phyloP scores from a whole-genome alignment of 371 early-diverging fungal species.

The Choanephora cucurbitarum region DNA sequence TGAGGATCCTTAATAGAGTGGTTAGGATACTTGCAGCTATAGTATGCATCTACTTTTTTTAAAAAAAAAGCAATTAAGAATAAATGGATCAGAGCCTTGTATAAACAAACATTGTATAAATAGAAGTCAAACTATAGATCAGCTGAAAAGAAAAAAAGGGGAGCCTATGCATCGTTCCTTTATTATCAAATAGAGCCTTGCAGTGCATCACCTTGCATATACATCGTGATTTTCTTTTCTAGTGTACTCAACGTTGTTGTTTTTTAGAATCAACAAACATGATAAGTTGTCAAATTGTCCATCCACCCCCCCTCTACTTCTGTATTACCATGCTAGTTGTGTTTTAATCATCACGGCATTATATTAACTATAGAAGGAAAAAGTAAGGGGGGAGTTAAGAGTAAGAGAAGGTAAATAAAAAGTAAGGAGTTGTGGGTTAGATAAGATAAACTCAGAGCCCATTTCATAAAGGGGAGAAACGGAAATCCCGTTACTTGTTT shows the following conservation, averaged over 20 bases:
- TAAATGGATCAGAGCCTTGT: no score
- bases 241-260: conserved; percentile 1
- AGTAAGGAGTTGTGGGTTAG: neutral
- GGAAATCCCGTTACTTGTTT: conserved; percentile 19
- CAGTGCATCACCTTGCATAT: conserved; percentile 26
- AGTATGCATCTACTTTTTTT: no score
- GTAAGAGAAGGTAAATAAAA: neutral
- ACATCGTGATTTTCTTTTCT: no score
- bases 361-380: conserved; percentile 8
- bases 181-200: conserved; percentile 2
- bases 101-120: no score
- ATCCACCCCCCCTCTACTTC: no score
- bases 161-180: neutral
- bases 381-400: conserved; percentile 9
- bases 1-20: conserved; percentile 11
- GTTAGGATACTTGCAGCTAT: no score
- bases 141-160: neutral
- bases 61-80: no score
- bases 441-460: no score
- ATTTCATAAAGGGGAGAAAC: no score
- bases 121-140: no score
- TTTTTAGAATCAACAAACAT: neutral
- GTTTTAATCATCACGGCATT: conserved; percentile 21
- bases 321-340: conserved; percentile 10
- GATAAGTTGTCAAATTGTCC: neutral